Conservation (phyloP, 768 basidiomycete genomes). For the Kwoniella sp. region DNA sequence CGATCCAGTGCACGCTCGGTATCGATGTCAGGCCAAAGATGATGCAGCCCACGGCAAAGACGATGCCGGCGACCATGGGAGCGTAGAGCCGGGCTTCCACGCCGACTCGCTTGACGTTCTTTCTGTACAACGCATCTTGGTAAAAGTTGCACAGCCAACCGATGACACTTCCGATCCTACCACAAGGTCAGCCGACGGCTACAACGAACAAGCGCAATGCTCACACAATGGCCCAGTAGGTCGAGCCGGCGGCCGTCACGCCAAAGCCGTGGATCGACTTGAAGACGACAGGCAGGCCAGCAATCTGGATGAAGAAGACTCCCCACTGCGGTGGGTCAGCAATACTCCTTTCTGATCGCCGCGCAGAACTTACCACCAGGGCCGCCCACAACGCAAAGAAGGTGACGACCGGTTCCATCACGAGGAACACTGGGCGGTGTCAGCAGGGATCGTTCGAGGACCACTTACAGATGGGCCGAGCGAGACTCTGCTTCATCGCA, state of each 20-base stretch:
- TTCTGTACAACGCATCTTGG: conserved; percentile 43
- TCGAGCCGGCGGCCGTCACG: conserved; percentile 59
- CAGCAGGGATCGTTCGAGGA: background rate
- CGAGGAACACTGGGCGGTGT: conserved; percentile 56
- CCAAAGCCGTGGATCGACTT: conserved; percentile 59
- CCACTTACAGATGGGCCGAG: conserved; percentile 64
- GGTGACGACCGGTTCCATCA: conserved; percentile 69
- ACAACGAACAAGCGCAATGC: background rate
- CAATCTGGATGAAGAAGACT: conserved; percentile 64
- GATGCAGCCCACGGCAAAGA: conserved; percentile 51
- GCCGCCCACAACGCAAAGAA: conserved; percentile 57
- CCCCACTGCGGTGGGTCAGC: conserved; percentile 56
- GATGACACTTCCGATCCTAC: conserved; percentile 30
- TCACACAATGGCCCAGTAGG: conserved; percentile 58
- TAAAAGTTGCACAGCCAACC: conserved; percentile 31
- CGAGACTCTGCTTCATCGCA: conserved; percentile 66
- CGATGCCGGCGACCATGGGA: conserved; percentile 41
- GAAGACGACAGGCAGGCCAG: conserved; percentile 56
- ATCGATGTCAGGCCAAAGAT: conserved; percentile 68
- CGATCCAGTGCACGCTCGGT: conserved; percentile 61
- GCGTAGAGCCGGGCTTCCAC: conserved; percentile 46
- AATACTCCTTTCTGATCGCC: too few relatives aligned
- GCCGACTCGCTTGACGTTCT: conserved; percentile 32
- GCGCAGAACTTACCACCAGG: conserved; percentile 54
- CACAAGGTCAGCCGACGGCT: background rate